A percentile compares a stretch with the other conserved stretches of the same genome.
Evolutionary conservation across 2,329 filamentous ascomycete genomes (phyloP).

Genomic region (Penicillium sclerotigenum): DNA sequence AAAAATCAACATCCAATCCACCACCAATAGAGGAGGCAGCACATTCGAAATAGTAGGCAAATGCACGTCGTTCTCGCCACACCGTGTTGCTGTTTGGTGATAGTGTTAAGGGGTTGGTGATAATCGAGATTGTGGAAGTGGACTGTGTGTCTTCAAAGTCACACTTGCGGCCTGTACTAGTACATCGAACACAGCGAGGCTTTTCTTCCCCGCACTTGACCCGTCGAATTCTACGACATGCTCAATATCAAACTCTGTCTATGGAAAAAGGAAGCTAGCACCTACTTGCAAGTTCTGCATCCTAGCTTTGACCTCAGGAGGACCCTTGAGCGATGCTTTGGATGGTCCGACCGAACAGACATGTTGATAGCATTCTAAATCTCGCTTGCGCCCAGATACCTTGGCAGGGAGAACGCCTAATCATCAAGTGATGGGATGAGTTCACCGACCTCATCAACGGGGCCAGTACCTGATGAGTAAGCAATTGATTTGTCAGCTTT

Average conservation of each 20-base stretch:
- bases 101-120: slow-evolving; percentile 14
- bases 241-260: slow-evolving; percentile 3
- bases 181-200: slow-evolving; percentile 32
- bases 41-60: slow-evolving; percentile 38
- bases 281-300: slow-evolving; percentile 37
- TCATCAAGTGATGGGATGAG: background rate
- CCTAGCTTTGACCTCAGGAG: slow-evolving; percentile 23
- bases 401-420: background rate
- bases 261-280: background rate
- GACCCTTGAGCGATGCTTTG: slow-evolving; percentile 2
- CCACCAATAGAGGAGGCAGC: slow-evolving; percentile 33
- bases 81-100: slow-evolving; percentile 26
- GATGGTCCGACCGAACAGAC: background rate
- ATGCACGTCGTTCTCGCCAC: slow-evolving; percentile 37
- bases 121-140: background rate
- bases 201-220: slow-evolving; percentile 38
- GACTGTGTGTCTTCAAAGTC: slow-evolving; percentile 25
- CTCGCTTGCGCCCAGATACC: background rate
- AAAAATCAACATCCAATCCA: slow-evolving; percentile 35
- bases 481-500: background rate
- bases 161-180: slow-evolving; percentile 32
- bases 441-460: background rate
- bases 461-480: background rate
- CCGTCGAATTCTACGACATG: slow-evolving; percentile 25
- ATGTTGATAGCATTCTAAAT: background rate